A percentile compares a stretch with the other conserved stretches of the same genome.
Conservation (phyloP, 2,329 filamentous ascomycete genomes). For the Coniochaeta prunicola region DNA sequence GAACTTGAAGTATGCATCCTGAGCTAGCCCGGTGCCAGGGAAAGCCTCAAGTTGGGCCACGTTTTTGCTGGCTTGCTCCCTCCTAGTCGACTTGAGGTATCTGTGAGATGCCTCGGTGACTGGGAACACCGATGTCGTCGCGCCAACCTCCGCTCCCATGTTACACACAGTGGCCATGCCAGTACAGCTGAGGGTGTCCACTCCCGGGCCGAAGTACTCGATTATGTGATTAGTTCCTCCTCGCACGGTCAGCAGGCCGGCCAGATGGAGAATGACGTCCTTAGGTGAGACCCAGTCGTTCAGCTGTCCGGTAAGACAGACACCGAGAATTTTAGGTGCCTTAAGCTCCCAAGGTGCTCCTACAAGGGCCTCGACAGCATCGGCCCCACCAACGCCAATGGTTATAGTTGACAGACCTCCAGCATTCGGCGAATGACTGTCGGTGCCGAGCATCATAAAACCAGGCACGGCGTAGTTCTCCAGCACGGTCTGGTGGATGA, state of each 20-base stretch:
- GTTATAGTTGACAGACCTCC: constrained; percentile 93
- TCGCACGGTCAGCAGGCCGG: constrained; percentile 82
- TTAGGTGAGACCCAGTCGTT: constrained; percentile 91
- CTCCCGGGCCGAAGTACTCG: constrained; percentile 87
- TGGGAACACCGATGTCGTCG: constrained; percentile 93
- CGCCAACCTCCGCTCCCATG: constrained; percentile 87
- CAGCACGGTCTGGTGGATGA: constrained; percentile 95
- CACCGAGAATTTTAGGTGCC: constrained; percentile 83
- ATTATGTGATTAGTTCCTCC: constrained; percentile 93
- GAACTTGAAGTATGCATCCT: constrained; percentile 55
- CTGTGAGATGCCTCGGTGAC: constrained; percentile 78
- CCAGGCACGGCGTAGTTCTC: constrained; percentile 98
- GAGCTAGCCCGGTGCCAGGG: constrained; percentile 33
- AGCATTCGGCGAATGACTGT: constrained; percentile 94
- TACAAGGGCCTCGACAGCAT: constrained; percentile 93
- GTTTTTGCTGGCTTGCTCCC: constrained; percentile 60
- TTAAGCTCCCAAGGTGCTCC: constrained; percentile 97
- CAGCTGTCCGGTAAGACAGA: constrained; percentile 75
- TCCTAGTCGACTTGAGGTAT: constrained; percentile 80
- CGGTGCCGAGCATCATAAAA: constrained; percentile 97
- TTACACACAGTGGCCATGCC: constrained; percentile 91
- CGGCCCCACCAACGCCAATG: constrained; percentile 95
- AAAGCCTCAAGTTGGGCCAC: constrained; percentile 54
- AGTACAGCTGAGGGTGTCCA: constrained; percentile 81
- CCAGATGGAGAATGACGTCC: constrained; percentile 87